Conservation (phyloP, 202 grass and related monocot species). For the Panicum virgatum region DNA sequence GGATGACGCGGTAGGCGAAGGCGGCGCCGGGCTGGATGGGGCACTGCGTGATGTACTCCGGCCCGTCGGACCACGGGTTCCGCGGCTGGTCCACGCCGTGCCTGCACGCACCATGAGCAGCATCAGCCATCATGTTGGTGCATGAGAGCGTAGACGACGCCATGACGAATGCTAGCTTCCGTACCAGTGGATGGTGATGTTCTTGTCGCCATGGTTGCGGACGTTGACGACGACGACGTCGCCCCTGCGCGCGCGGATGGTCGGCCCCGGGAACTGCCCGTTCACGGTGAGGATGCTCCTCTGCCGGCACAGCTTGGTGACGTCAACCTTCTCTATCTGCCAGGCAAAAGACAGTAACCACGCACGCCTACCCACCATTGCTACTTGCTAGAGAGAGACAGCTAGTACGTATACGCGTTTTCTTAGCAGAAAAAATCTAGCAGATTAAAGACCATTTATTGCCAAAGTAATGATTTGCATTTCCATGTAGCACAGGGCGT, state of each 20-base stretch:
- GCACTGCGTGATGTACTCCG: conserved; percentile 62
- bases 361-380: not conserved
- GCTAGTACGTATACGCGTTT: not conserved
- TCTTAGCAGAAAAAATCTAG: not conserved
- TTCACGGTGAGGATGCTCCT: conserved; percentile 58
- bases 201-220: conserved; percentile 37
- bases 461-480: not conserved
- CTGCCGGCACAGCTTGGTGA: conserved; percentile 42
- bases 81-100: conserved; percentile 56
- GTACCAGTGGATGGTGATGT: conserved; percentile 55
- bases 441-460: not conserved
- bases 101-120: not conserved
- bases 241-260: conserved; percentile 40
- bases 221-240: conserved; percentile 48
- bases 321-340: conserved; percentile 37
- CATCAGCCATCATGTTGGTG: too few species aligned
- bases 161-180: too few species aligned
- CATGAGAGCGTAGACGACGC: too few species aligned
- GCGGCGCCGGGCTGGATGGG: conserved; percentile 48
- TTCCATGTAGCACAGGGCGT: not conserved
- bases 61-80: conserved; percentile 53
- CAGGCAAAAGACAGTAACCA: not conserved
- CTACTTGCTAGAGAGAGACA: too few species aligned
- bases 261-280: conserved; percentile 49
- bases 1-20: conserved; percentile 51